Conservation (phyloP, 768 basidiomycete species). For the Tricholoma sp. region DNA sequence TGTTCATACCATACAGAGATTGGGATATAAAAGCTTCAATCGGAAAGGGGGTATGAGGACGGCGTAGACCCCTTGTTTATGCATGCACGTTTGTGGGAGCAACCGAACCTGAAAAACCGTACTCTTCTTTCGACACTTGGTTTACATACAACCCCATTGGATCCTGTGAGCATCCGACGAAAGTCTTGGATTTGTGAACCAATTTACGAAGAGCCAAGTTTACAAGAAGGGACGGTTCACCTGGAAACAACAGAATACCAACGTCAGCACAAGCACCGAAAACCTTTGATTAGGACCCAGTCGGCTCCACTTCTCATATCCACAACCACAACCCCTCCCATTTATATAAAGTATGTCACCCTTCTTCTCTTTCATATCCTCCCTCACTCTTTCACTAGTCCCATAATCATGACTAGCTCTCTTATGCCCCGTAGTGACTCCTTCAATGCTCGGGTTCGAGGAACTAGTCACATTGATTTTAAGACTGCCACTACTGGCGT, state of each 20-base stretch:
- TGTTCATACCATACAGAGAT: constrained; percentile 21
- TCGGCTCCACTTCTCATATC: constrained; percentile 61
- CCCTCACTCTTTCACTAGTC: constrained; percentile 8
- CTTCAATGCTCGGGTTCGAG: constrained; percentile 67
- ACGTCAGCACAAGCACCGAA: constrained; percentile 59
- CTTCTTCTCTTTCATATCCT: constrained; percentile 9
- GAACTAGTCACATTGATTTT: constrained; percentile 86
- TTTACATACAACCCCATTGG: constrained; percentile 16
- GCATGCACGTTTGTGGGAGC: constrained; percentile 41
- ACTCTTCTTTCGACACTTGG: constrained; percentile 12
- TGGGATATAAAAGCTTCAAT: constrained; percentile 34
- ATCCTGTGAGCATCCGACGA: constrained; percentile 12
- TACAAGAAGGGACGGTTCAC: constrained; percentile 20
- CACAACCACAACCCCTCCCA: constrained; percentile 41
- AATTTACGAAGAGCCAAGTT: constrained; percentile 47
- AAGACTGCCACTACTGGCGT: constrained; percentile 96
- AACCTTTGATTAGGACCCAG: constrained; percentile 37
- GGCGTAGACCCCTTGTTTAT: constrained; percentile 18
- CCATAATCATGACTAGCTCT: constrained; percentile 46
- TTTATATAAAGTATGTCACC: constrained; percentile 30
- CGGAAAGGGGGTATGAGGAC: constrained; percentile 20
- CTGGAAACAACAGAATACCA: constrained; percentile 24
- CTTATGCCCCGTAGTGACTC: constrained; percentile 62
- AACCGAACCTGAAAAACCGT: constrained; percentile 13
- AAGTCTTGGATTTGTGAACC: constrained; percentile 38